phyloP scores from a whole-genome alignment of 805 yeast species.

The Barnettozyma botsteinii region DNA sequence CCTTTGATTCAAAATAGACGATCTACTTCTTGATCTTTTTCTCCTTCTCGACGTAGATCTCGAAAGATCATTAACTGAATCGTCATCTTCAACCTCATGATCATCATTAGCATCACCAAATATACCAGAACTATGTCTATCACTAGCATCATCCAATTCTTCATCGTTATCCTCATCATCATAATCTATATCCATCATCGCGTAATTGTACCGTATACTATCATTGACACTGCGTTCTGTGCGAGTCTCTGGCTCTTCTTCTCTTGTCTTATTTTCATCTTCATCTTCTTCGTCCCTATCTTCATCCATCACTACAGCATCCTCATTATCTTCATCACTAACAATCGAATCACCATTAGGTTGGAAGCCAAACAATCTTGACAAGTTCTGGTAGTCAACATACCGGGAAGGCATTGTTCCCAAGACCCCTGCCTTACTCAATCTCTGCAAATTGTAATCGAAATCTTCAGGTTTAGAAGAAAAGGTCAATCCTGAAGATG shows the following conservation, averaged over 20 bases:
- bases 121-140: conserved; percentile 1
- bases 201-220: conserved; percentile 9
- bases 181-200: conserved; percentile 17
- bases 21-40: not conserved
- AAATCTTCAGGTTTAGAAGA: not conserved
- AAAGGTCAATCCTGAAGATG: not conserved
- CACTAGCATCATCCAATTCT: conserved; percentile 9
- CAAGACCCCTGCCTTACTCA: conserved; percentile 1
- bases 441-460: not conserved
- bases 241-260: not conserved
- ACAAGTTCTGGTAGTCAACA: not conserved
- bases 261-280: not conserved
- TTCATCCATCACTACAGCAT: not conserved
- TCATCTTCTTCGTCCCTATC: not conserved
- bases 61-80: conserved; percentile 2
- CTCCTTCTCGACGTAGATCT: not conserved
- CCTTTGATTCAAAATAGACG: not conserved
- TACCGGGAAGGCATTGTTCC: conserved; percentile 3
- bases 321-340: not conserved
- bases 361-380: not conserved
- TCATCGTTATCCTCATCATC: conserved; percentile 11
- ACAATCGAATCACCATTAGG: not conserved
- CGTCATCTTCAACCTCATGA: conserved; percentile 10
- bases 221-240: not conserved
- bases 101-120: conserved; percentile 10